Conservation (phyloP, 2,329 filamentous ascomycete genomes). For the Curvularia eragrostidis region DNA sequence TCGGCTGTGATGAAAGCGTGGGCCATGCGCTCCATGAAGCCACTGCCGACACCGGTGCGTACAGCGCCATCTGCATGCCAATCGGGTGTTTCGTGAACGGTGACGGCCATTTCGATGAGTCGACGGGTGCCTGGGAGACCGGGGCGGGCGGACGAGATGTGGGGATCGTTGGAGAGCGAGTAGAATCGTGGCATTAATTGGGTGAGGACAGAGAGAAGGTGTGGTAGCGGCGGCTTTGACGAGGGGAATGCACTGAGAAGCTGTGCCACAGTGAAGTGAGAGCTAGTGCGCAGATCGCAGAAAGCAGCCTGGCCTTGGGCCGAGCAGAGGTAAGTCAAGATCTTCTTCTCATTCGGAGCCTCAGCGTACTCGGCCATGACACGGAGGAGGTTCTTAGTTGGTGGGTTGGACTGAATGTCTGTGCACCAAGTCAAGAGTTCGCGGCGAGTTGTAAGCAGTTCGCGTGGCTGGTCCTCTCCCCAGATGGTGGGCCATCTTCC, state of each 20-base stretch:
- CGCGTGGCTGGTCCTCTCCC: slow-evolving; percentile 85
- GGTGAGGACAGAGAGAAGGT: slow-evolving; percentile 79
- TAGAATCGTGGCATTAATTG: slow-evolving; percentile 98
- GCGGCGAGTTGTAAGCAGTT: slow-evolving; percentile 86
- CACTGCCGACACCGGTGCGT: slow-evolving; percentile 87
- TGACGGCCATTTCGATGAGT: slow-evolving; percentile 94
- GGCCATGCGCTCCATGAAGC: slow-evolving; percentile 89
- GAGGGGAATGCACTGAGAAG: slow-evolving; percentile 92
- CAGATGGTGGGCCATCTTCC: slow-evolving; percentile 98
- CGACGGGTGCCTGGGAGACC: slow-evolving; percentile 73
- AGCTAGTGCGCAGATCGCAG: slow-evolving; percentile 89
- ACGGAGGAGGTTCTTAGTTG: slow-evolving; percentile 85
- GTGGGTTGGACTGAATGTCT: slow-evolving; percentile 90
- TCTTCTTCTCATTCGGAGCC: slow-evolving; percentile 83
- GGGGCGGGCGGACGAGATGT: slow-evolving; percentile 73
- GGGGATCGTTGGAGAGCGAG: slow-evolving; percentile 94
- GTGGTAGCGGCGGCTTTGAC: slow-evolving; percentile 83
- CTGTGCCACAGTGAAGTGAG: slow-evolving; percentile 82
- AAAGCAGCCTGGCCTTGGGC: slow-evolving; percentile 91
- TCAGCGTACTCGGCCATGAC: slow-evolving; percentile 84
- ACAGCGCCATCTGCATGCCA: slow-evolving; percentile 68
- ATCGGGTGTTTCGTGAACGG: slow-evolving; percentile 84
- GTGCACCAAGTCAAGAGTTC: slow-evolving; percentile 96
- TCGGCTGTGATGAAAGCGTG: slow-evolving; percentile 73
- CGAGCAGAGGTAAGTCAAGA: slow-evolving; percentile 83